These are phyloP conservation scores for Candida sanyaensis DNA, from an alignment of 1,139 yeast species.

Conservation along the genomic window DNA sequence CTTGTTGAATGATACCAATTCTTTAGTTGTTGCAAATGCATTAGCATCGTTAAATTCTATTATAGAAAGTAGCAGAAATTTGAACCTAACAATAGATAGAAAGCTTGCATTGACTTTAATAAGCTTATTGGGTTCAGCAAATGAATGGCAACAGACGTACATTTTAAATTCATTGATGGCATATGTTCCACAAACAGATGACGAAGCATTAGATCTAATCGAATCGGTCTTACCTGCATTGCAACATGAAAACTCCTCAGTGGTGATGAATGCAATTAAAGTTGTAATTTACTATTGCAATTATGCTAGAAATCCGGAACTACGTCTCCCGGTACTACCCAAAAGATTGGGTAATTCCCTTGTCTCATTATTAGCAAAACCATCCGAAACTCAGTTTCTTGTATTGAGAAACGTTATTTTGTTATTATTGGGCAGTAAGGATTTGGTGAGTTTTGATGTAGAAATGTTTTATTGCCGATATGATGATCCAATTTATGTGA, in stretches of 20 bases:
- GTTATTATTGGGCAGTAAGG: conserved; percentile 66
- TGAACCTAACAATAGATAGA: conserved; percentile 58
- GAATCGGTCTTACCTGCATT: conserved; percentile 72
- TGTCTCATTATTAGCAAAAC: conserved; percentile 70
- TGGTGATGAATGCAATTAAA: conserved; percentile 75
- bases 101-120: conserved; percentile 57
- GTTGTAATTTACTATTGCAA: conserved; percentile 72
- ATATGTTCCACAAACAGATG: conserved; percentile 68
- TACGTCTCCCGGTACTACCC: conserved; percentile 53
- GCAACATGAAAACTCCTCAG: conserved; percentile 81
- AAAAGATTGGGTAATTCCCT: conserved; percentile 71
- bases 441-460: conserved; percentile 65
- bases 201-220: conserved; percentile 67
- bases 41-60: conserved; percentile 68
- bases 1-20: conserved; percentile 57
- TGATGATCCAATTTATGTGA: conserved; percentile 85
- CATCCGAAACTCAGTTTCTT: conserved; percentile 82
- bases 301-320: conserved; percentile 52
- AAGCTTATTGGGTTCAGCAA: conserved; percentile 50
- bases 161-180: conserved; percentile 69
- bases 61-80: conserved; percentile 54
- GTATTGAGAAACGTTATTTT: conserved; percentile 80
- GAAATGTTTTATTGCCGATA: conserved; percentile 79
- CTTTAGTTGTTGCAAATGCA: conserved; percentile 71
- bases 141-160: conserved; percentile 82